Percentiles rank a stretch among this genome's conserved stretches.
Conservation (phyloP, 1,139 yeast species). For the Magnusiomyces sp. region DNA sequence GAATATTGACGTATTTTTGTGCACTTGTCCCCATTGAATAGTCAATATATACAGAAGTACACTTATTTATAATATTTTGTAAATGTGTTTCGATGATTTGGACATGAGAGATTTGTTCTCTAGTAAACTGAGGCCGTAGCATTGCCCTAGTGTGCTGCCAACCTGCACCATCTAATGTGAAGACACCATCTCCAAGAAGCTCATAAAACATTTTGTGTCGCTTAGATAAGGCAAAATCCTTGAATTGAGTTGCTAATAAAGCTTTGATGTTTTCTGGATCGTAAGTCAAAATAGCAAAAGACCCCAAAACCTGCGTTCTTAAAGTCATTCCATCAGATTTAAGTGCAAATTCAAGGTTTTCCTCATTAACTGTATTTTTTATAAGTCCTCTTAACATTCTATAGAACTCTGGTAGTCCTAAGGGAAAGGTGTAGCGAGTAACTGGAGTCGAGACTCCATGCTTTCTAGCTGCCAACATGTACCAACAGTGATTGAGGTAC, state of each 20-base stretch:
- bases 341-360: too few species aligned
- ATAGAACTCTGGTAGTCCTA: too few species aligned
- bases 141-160: constrained; percentile 52
- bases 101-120: constrained; percentile 47
- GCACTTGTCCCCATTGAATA: too few species aligned
- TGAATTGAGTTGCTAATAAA: constrained; percentile 35
- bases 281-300: constrained; percentile 27
- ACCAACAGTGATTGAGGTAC: too few species aligned
- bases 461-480: too few species aligned
- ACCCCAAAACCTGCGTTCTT: constrained; percentile 10
- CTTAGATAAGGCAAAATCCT: constrained; percentile 43
- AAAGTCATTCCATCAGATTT: too few species aligned
- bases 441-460: too few species aligned
- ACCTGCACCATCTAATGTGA: constrained; percentile 46
- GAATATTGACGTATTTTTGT: constrained; percentile 40
- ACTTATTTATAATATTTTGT: constrained; percentile 33
- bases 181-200: constrained; percentile 48
- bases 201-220: constrained; percentile 40
- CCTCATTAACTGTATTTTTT: too few species aligned
- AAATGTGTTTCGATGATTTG: constrained; percentile 40
- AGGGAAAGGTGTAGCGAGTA: too few species aligned
- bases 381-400: too few species aligned
- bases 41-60: too few species aligned
- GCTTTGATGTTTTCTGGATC: constrained; percentile 41
- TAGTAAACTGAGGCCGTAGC: constrained; percentile 50